A percentile compares a stretch with the other conserved stretches of the same genome.
phyloP scores from a whole-genome alignment of 768 basidiomycete species.

The Hygrocybe coccinea region DNA sequence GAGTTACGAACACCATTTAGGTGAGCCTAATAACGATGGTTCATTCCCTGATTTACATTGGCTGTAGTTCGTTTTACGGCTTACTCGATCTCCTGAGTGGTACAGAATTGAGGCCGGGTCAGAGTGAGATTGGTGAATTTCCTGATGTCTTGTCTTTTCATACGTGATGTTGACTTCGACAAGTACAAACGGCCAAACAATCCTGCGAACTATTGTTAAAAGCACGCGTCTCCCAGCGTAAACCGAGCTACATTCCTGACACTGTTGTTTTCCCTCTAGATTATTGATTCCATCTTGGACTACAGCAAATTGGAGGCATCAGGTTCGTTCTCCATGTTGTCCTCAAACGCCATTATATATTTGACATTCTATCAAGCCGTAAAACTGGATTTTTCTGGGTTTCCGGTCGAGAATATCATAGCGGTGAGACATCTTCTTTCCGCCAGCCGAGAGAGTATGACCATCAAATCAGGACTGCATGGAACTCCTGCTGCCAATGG shows the following conservation, averaged over 20 bases:
- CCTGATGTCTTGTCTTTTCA: neutral
- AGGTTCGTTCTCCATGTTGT: slow-evolving; percentile 32
- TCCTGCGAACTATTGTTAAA: slow-evolving; percentile 71
- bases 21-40: slow-evolving; percentile 26
- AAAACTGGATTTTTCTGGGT: slow-evolving; percentile 46
- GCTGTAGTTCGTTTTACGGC: slow-evolving; percentile 64
- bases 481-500: slow-evolving; percentile 71
- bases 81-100: slow-evolving; percentile 68
- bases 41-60: neutral
- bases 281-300: slow-evolving; percentile 75
- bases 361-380: slow-evolving; percentile 41
- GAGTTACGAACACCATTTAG: slow-evolving; percentile 75
- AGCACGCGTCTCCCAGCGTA: slow-evolving; percentile 28
- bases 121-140: slow-evolving; percentile 59
- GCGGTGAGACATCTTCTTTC: slow-evolving; percentile 41
- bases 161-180: slow-evolving; percentile 2
- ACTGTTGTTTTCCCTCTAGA: slow-evolving; percentile 33
- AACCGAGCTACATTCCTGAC: neutral
- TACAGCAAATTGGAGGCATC: slow-evolving; percentile 78
- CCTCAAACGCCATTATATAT: neutral
- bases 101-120: slow-evolving; percentile 63
- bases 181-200: slow-evolving; percentile 73
- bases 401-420: slow-evolving; percentile 47
- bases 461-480: slow-evolving; percentile 54
- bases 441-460: neutral